Evolutionary conservation across 441 rosid genomes (phyloP), one percentile per base, ranked within the genome.

Genomic region (Flueggea neowawraea): DNA sequence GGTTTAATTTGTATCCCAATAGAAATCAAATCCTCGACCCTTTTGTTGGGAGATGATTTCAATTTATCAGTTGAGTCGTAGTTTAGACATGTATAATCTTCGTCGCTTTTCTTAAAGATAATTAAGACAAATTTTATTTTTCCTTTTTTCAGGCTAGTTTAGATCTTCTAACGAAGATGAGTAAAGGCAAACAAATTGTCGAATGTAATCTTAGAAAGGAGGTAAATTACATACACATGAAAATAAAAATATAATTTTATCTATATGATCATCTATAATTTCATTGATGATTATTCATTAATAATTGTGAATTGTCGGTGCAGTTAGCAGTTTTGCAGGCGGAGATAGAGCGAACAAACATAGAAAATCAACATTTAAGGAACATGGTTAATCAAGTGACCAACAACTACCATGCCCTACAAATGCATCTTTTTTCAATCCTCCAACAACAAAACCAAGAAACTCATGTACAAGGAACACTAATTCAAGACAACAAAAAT

Each of bases 281-380:
- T 8, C 41, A 3, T 8, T 36, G 41, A 36, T 36, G 7, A 36
- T 22, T 22, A 22, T 22, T 22, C 2, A 22, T 22, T 22, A 22
- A 22, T 22, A 22, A 22, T 22, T 22, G 28, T 36, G 41, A 36
- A 36, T 44, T 56, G 2, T 32, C 45, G 55, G 54, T 44, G 67
- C 72, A 89, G 96, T 61, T 85, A 58, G 72, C 65, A 0, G 63
- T 74, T 22, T 81, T 91, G 69, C 86, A 82, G 72, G 78, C 63
- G 15, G 82, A 83, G 80, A 68, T 91, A 44, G 77, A 82, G 52
- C 64, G 69, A 17, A 79, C 78, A 79, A 84, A 75, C 4, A 57
- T 54, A 16, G 98, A 91, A 60, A 91, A 91, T 50, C 82, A 80
- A 55, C 81, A 57, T 65, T 65, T 91, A n/a, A 86, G 47, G 70